Evolutionary conservation across 2,329 filamentous ascomycete genomes (phyloP), one percentile per base, ranked within the genome.

Genomic region (Xylariaceae sp.): DNA sequence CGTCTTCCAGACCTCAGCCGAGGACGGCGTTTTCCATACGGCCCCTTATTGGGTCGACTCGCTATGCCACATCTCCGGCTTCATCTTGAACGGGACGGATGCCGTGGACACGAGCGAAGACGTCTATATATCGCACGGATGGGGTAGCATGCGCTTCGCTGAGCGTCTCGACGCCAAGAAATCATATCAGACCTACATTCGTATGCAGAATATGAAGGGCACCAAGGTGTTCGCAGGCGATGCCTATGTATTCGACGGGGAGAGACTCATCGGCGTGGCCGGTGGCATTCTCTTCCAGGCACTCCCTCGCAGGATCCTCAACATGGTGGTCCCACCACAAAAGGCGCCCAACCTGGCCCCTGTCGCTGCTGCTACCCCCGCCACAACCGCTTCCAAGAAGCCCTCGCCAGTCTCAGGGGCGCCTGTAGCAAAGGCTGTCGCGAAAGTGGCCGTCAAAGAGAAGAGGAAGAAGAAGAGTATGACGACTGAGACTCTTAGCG

Each of bases 241-340:
- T 46, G 71, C 69, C 8, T 74, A 74, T 44, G 59, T 77, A 47
- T 74, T 77, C 40, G 70, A 76, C 17, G 67, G 68, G 27, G 70
- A 73, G 23, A 62, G 55, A 36, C 62, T 74, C 26, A 67, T 74
- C 2, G 71, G 67, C 29, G 54, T 73, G 7, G 56, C 61, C 23
- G 64, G 69, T 36, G 77, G 80, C 34, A 69, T 84, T 50, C 79
- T 78, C 61, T 84, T 85, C 67, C 74, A 78, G 57, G 70, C 75
- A 50, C 81, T 83, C 38, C 79, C 81, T 24, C 78, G 81, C 52
- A 74, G 75, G 51, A 68, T 81, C 16, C 67, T 85, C 44, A 81
- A 83, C 65, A 72, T 78, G 50, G 73, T 85, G 59, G 64, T 85
- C 46, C 80, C 81, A 38, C 79, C 79, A 2, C 67, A 70, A n/a